Percentiles rank a stretch among this genome's conserved stretches.
Conservation (phyloP, 1,284 basidiomycete species). For the Sphagnurus paluster region DNA sequence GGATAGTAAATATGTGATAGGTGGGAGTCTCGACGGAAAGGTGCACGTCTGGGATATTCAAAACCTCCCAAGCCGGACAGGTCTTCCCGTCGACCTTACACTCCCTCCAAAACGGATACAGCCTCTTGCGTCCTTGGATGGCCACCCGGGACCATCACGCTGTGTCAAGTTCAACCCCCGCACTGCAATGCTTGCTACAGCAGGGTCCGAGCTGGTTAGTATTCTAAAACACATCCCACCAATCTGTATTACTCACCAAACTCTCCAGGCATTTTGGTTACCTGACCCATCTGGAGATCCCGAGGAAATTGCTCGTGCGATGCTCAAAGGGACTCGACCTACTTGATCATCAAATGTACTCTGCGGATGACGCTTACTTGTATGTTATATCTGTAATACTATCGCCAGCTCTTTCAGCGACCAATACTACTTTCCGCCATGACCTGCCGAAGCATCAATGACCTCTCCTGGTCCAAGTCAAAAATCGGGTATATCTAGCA, state of each 20-base stretch:
- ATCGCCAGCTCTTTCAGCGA: too few relatives aligned
- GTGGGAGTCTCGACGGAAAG: constrained; percentile 82
- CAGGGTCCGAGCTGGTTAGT: constrained; percentile 82
- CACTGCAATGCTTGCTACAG: constrained; percentile 85
- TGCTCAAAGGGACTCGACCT: constrained; percentile 35
- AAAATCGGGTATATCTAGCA: too few relatives aligned
- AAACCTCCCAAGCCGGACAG: constrained; percentile 50
- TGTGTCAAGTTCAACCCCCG: constrained; percentile 89
- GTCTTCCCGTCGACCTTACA: constrained; percentile 56
- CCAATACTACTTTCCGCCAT: too few relatives aligned
- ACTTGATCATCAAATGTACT: constrained; percentile 6
- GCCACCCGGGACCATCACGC: constrained; percentile 79
- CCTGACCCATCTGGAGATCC: constrained; percentile 59
- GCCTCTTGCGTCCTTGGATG: constrained; percentile 64
- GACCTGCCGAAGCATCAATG: too few relatives aligned
- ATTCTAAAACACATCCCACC: constrained; percentile 29
- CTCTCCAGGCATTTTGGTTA: constrained; percentile 76
- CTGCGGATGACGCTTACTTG: background rate
- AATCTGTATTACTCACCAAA: constrained; percentile 14
- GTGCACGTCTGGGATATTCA: constrained; percentile 82
- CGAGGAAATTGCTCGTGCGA: constrained; percentile 43
- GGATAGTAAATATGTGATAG: constrained; percentile 84
- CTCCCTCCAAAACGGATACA: constrained; percentile 50
- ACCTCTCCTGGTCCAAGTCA: too few relatives aligned
- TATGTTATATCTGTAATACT: background rate